Conservation (phyloP, 2,329 filamentous ascomycete species). For the Clonostachys rhizophaga region DNA sequence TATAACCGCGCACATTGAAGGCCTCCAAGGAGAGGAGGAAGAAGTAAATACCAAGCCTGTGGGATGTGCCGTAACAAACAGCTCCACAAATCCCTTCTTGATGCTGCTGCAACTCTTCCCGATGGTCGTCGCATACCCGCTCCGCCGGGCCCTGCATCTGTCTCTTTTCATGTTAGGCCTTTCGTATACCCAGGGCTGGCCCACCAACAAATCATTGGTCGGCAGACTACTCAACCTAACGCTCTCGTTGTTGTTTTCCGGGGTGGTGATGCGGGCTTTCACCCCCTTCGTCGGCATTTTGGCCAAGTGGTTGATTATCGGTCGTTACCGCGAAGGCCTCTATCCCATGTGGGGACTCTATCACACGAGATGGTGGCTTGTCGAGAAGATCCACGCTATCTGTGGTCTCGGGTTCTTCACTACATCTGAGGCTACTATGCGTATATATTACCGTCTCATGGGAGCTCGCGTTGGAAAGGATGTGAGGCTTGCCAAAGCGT, state of each 20-base stretch:
- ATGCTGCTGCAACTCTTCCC: slow-evolving; percentile 46
- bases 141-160: slow-evolving; percentile 46
- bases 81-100: slow-evolving; percentile 42
- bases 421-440: slow-evolving; percentile 26
- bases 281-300: slow-evolving; percentile 41
- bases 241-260: slow-evolving; percentile 35
- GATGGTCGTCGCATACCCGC: slow-evolving; percentile 41
- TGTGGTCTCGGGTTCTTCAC: slow-evolving; percentile 41
- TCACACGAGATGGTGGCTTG: slow-evolving; percentile 55
- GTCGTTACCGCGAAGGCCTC: slow-evolving; percentile 44
- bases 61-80: slow-evolving; percentile 33
- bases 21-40: background rate
- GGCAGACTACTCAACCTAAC: slow-evolving; percentile 44
- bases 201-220: slow-evolving; percentile 27
- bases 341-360: slow-evolving; percentile 57
- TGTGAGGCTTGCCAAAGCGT: slow-evolving; percentile 38
- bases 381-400: slow-evolving; percentile 45
- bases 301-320: slow-evolving; percentile 51
- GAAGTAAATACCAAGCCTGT: slow-evolving; percentile 3
- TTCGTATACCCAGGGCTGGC: slow-evolving; percentile 29
- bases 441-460: slow-evolving; percentile 44
- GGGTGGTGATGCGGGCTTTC: slow-evolving; percentile 27
- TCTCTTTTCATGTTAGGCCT: slow-evolving; percentile 44
- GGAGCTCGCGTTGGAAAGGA: slow-evolving; percentile 47
- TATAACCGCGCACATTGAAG: slow-evolving; percentile 30